Evolutionary conservation across 805 yeast genomes (phyloP).

Genomic region (Wickerhamomyces canadensis): DNA sequence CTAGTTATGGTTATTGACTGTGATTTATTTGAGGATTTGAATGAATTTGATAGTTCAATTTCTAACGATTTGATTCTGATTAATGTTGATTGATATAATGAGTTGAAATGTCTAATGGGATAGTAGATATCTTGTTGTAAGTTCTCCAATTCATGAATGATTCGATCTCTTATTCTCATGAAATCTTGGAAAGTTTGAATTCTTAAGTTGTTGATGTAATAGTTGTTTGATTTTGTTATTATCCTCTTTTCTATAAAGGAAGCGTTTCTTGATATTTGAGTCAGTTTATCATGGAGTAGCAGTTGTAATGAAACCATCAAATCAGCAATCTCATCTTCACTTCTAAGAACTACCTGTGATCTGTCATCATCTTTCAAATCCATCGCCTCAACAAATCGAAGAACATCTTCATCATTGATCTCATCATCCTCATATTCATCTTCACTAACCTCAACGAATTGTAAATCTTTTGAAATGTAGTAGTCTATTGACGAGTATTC

Average conservation of each 20-base stretch:
- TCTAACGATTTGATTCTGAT: not conserved
- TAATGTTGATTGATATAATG: constrained; percentile 4
- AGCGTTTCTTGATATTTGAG: constrained; percentile 16
- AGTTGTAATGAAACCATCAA: constrained; percentile 5
- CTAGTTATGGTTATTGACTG: not conserved
- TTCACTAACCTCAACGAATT: constrained; percentile 3
- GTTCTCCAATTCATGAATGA: constrained; percentile 5
- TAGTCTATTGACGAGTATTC: constrained; percentile 11
- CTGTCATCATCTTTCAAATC: too few species aligned
- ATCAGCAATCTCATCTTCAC: too few species aligned
- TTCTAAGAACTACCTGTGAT: too few species aligned
- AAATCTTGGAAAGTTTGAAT: constrained; percentile 14
- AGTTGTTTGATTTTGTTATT: constrained; percentile 10
- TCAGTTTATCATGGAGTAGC: constrained; percentile 14
- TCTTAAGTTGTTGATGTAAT: constrained; percentile 19
- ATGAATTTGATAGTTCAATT: not conserved
- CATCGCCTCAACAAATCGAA: constrained; percentile 8
- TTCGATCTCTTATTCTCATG: constrained; percentile 10
- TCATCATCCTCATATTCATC: constrained; percentile 5
- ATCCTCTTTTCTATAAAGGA: constrained; percentile 17
- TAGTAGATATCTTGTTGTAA: constrained; percentile 5
- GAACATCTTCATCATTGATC: constrained; percentile 7
- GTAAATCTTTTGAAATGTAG: constrained; percentile 2
- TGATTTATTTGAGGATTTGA: not conserved
- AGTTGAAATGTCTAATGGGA: constrained; percentile 7